Base-by-base conservation (phyloP, 805 yeast genomes). In the Metahyphopichia silvanorum region DNA sequence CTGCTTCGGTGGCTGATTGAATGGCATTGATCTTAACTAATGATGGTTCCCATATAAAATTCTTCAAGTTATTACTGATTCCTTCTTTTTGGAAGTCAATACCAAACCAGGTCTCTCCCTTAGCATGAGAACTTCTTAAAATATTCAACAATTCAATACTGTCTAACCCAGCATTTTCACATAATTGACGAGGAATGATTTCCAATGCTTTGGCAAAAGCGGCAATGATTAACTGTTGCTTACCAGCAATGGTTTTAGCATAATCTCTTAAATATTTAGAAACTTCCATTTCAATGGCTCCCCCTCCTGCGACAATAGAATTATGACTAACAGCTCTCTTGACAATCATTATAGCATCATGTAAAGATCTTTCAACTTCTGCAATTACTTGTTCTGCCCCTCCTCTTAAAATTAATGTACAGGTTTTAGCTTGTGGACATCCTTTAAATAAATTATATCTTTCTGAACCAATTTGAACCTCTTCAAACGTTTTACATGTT, bases 151-250 rank as follows among this genome's bases (percentile, higher is more conserved):
- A 66, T 57, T 93, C 98, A n/a, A 95, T 86, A 14, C 95, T 94
- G 57, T 93, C 99, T 46, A 93, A 81, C 4, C 99, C 99, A n/a
- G 96, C 98, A 59, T 93, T 93, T 56, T 93, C 98, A 69, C 98
- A 91, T 43, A 93, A 72, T 57, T 93, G 98, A 58, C 98, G 82
- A 46, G 99, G 99, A 49, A 93, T 88, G 17, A 93, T 81, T 65
- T 93, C 99, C 37, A 93, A 71, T 1, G 98, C 95, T 46, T 84
- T 83, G 16, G 98, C 98, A 63, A 79, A 93, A 6, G 96, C 96
- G 37, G 82, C 81, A 37, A 93, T 83, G 38, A 93, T 81, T 41
- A 93, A 69, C 66, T 93, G 99, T 63, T 91, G 96, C 61, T 93
- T 91, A 25, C 98, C 98, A 15, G 96, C 87, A 48, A 93, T 85